Percentiles rank a stretch among this genome's conserved stretches.
Evolutionary conservation across 208 protist genomes (phyloP).

Genomic region (Wallacemonas sp.): DNA sequence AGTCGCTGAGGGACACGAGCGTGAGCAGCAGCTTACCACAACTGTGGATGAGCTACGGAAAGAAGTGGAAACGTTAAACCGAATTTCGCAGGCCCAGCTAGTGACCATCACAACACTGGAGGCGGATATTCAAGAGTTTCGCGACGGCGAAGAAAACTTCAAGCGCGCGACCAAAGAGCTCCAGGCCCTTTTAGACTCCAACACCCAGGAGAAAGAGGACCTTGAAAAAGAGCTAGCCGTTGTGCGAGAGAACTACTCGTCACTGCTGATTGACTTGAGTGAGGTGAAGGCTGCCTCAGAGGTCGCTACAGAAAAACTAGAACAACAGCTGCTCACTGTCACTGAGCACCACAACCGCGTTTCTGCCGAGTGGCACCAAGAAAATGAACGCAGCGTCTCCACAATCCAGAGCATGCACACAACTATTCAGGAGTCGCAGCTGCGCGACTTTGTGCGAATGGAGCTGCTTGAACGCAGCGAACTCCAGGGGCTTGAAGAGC

Average conservation of each 20-base stretch:
- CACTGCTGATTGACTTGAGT: slow-evolving; percentile 50
- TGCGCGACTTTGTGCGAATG: background rate
- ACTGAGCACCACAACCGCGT: slow-evolving; percentile 7
- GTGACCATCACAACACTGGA: slow-evolving; percentile 42
- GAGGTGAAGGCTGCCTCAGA: slow-evolving; percentile 27
- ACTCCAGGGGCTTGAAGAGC: background rate
- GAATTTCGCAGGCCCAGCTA: slow-evolving; percentile 29
- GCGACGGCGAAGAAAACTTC: slow-evolving; percentile 25
- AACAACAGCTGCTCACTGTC: background rate
- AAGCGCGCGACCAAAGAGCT: slow-evolving; percentile 32
- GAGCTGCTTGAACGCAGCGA: slow-evolving; percentile 3
- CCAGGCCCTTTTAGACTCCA: slow-evolving; percentile 6
- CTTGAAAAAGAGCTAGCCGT: slow-evolving; percentile 42
- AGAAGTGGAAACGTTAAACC: slow-evolving; percentile 6
- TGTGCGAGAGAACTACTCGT: slow-evolving; percentile 65
- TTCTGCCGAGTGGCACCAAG: background rate
- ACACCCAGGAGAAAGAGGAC: slow-evolving; percentile 34
- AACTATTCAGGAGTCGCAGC: slow-evolving; percentile 9
- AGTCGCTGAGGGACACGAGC: background rate
- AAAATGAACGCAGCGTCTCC: background rate
- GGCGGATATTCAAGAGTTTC: slow-evolving; percentile 29
- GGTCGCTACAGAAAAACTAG: slow-evolving; percentile 4
- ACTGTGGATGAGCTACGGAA: background rate
- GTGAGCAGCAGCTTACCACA: background rate
- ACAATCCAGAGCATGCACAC: background rate